phyloP scores from a whole-genome alignment of 345 rosid species.

The Rhodamnia argentea region DNA sequence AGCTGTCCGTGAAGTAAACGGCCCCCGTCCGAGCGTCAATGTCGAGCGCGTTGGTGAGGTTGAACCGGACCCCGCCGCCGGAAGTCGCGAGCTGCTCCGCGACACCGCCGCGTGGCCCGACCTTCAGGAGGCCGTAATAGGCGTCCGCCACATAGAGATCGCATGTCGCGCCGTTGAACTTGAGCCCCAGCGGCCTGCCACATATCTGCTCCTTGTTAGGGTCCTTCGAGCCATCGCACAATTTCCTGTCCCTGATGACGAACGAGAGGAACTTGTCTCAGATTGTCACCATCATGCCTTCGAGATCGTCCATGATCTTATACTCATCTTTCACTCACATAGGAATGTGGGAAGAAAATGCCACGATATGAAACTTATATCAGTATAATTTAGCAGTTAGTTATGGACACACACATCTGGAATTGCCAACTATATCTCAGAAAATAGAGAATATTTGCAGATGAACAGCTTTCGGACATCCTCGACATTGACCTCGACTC shows the following conservation, averaged over 20 bases:
- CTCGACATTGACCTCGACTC: background rate
- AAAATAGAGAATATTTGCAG: background rate
- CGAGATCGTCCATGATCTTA: background rate
- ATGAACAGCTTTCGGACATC: background rate
- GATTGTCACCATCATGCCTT: background rate
- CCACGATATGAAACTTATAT: background rate
- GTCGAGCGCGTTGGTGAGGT: constrained; percentile 33
- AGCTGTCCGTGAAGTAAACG: constrained; percentile 45
- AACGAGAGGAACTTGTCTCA: background rate
- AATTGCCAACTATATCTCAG: background rate
- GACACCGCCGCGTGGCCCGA: constrained; percentile 27
- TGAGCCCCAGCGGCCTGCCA: constrained; percentile 49
- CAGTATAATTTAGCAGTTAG: background rate
- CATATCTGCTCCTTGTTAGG: constrained; percentile 19
- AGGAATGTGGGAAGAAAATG: background rate
- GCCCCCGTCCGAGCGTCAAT: constrained; percentile 25
- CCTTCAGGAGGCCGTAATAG: constrained; percentile 33
- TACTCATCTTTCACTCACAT: background rate
- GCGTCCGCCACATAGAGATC: constrained; percentile 59
- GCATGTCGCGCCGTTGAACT: constrained; percentile 26
- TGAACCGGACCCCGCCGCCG: constrained; percentile 25
- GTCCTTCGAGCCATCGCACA: constrained; percentile 31
- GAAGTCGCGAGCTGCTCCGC: constrained; percentile 22
- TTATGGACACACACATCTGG: background rate
- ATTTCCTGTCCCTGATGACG: constrained; percentile 11